phyloP scores from a whole-genome alignment of 148 eudicot species.

The Fagopyrum homotropicum region DNA sequence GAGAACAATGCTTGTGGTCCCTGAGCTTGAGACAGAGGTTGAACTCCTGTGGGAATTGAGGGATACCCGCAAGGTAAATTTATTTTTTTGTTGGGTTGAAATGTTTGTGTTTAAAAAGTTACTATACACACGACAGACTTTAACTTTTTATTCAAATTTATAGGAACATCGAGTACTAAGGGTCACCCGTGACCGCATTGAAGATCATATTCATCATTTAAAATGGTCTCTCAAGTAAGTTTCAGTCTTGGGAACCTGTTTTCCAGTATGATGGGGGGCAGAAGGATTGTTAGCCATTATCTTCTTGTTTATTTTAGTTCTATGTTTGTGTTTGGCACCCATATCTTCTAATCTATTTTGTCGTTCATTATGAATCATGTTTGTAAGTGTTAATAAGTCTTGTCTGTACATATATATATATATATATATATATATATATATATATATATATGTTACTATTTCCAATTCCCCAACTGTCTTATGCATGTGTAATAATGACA shows the following conservation, averaged over 20 bases:
- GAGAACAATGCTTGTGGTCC: slow-evolving; percentile 99
- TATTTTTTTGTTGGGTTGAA: neutral
- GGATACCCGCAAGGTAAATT: slow-evolving; percentile 70
- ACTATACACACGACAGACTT: neutral
- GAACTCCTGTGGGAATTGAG: slow-evolving; percentile 58
- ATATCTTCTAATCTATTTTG: neutral
- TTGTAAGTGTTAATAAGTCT: neutral
- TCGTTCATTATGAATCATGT: neutral
- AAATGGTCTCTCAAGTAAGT: slow-evolving; percentile 79
- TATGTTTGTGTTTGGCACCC: neutral
- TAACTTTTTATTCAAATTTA: slow-evolving; percentile 9
- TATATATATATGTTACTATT: neutral
- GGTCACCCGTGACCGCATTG: slow-evolving; percentile 67
- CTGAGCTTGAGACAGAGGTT: slow-evolving; percentile 92
- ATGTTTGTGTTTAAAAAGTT: neutral
- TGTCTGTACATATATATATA: neutral
- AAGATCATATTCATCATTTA: slow-evolving; percentile 74
- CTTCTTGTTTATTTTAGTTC: neutral
- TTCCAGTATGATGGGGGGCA: neutral
- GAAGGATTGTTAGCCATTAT: neutral
- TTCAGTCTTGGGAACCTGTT: neutral
- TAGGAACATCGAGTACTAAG: slow-evolving; percentile 81
- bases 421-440: neutral
- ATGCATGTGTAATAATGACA: neutral
- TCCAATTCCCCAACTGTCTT: neutral